Evolutionary conservation across 177 flowering plant genomes (phyloP).

Genomic region (Vitis hybrid): DNA sequence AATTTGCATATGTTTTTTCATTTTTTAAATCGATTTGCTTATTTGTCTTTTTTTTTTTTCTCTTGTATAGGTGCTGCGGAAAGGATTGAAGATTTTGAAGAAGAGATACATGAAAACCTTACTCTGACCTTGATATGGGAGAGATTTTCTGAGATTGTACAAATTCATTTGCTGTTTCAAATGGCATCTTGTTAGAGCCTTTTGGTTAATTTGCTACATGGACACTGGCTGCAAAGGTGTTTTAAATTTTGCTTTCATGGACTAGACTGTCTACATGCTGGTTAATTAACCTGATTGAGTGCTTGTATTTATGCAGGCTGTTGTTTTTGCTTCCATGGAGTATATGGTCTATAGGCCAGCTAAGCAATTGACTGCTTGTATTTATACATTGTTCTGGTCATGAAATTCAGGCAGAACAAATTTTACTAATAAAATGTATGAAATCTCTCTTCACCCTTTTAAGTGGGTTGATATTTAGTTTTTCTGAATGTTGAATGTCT

Average conservation of each 20-base stretch:
- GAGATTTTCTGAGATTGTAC: background rate
- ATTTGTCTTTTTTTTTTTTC: background rate
- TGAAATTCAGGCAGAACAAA: background rate
- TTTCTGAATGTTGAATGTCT: too few relatives aligned
- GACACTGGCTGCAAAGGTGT: background rate
- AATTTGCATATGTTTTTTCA: background rate
- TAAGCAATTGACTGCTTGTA: background rate
- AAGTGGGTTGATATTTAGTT: too few relatives aligned
- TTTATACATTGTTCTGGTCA: background rate
- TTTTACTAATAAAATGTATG: background rate
- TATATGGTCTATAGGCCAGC: too few relatives aligned
- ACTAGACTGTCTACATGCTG: background rate
- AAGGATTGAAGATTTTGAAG: slow-evolving; percentile 16
- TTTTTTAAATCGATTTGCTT: background rate
- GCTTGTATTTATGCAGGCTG: too few relatives aligned
- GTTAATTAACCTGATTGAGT: background rate
- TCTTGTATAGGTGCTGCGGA: slow-evolving; percentile 29
- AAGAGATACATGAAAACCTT: background rate
- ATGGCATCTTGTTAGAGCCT: background rate
- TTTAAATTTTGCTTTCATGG: background rate
- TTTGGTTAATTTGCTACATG: background rate
- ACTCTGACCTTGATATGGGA: background rate
- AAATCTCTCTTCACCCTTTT: too few relatives aligned
- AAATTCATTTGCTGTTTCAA: background rate
- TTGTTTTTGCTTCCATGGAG: too few relatives aligned